phyloP scores from a whole-genome alignment of 768 basidiomycete genomes.

The Exsudoporus frostii region DNA sequence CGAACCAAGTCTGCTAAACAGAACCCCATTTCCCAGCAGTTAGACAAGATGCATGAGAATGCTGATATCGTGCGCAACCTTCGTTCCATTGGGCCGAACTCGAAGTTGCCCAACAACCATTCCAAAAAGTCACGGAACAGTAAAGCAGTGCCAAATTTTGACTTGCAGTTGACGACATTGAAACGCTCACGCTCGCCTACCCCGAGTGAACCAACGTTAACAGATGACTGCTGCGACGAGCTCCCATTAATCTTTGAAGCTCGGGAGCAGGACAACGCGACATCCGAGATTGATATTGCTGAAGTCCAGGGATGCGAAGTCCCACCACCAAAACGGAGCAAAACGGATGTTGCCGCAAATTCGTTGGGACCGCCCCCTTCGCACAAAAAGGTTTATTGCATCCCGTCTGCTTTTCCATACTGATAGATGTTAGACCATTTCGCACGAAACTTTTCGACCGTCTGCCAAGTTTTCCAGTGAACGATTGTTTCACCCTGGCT shows the following conservation, averaged over 20 bases:
- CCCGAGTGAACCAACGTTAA: constrained; percentile 5
- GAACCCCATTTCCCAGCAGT: constrained; percentile 34
- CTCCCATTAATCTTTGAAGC: constrained; percentile 32
- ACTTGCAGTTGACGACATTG: constrained; percentile 44
- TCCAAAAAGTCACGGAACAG: constrained; percentile 1
- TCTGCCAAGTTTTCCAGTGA: background rate
- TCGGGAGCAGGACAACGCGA: constrained; percentile 31
- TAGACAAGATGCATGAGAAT: constrained; percentile 43
- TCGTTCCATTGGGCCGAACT: constrained; percentile 36
- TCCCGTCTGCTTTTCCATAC: background rate
- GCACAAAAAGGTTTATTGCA: constrained; percentile 15
- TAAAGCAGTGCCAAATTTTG: constrained; percentile 42
- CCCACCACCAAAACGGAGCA: constrained; percentile 20
- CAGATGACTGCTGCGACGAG: constrained; percentile 35
- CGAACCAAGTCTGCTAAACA: constrained; percentile 23
- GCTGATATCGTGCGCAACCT: constrained; percentile 40
- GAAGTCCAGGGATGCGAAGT: constrained; percentile 33
- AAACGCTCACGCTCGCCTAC: constrained; percentile 23
- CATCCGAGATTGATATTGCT: constrained; percentile 32
- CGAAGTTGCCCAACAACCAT: constrained; percentile 40
- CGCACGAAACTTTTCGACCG: background rate
- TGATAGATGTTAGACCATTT: constrained; percentile 9
- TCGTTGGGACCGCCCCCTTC: background rate
- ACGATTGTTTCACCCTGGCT: constrained; percentile 20
- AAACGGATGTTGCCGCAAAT: background rate